Conservation (phyloP, 805 yeast species). For the Wickerhamomyces mucosus region DNA sequence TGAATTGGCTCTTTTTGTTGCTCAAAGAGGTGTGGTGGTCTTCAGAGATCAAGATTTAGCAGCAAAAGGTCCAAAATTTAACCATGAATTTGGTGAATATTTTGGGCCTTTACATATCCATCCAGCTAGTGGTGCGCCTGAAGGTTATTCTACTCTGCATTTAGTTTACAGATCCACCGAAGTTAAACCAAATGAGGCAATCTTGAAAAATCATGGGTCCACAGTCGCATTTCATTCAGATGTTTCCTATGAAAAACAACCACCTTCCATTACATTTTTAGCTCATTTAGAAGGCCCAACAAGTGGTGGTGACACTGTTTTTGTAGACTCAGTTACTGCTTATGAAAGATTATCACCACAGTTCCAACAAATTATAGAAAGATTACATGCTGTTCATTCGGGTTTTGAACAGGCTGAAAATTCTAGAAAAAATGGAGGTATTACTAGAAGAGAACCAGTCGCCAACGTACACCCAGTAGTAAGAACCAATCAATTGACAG, state of each 20-base stretch:
- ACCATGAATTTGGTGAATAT: constrained; percentile 43
- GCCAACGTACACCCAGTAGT: constrained; percentile 52
- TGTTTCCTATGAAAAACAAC: constrained; percentile 55
- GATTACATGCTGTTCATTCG: constrained; percentile 53
- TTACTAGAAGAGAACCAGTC: constrained; percentile 50
- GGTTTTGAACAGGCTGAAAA: constrained; percentile 50
- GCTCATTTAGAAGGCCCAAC: constrained; percentile 42
- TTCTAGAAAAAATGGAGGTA: constrained; percentile 36
- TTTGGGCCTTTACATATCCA: constrained; percentile 66
- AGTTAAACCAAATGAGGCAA: not conserved
- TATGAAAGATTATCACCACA: constrained; percentile 54
- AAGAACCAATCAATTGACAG: constrained; percentile 56
- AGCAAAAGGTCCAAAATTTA: constrained; percentile 35
- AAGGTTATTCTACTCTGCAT: constrained; percentile 47
- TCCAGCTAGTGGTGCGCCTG: constrained; percentile 63
- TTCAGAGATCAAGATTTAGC: constrained; percentile 59
- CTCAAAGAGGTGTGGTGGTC: constrained; percentile 55
- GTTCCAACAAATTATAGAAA: constrained; percentile 40
- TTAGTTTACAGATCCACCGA: constrained; percentile 29
- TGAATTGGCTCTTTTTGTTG: constrained; percentile 58
- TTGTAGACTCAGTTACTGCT: constrained; percentile 51
- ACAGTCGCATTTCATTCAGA: constrained; percentile 46
- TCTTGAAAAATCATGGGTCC: constrained; percentile 1
- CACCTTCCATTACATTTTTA: constrained; percentile 54
- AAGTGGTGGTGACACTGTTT: constrained; percentile 60